Evolutionary conservation across 352 stramenopile genomes (phyloP).

Genomic region (Phytophthora nicotianae): DNA sequence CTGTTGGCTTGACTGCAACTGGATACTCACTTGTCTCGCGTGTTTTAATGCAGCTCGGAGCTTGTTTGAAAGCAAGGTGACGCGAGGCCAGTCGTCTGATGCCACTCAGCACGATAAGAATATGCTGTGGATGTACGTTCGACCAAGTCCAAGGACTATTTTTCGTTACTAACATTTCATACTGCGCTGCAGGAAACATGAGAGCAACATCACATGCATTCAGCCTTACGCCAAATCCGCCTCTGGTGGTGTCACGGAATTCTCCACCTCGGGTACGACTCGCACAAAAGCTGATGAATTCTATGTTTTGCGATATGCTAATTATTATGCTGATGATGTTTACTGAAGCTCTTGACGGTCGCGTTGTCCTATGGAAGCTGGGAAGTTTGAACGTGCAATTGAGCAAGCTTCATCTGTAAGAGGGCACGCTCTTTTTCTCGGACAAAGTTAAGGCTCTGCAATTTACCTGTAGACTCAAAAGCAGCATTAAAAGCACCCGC

Average conservation of each 20-base stretch:
- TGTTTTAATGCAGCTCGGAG: constrained; percentile 52
- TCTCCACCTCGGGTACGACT: constrained; percentile 80
- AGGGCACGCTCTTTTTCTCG: neutral
- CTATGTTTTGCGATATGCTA: neutral
- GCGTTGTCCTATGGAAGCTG: constrained; percentile 84
- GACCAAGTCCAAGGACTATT: neutral
- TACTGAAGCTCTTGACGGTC: constrained; percentile 74
- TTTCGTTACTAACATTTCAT: neutral
- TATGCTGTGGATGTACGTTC: constrained; percentile 79
- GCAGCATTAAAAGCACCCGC: constrained; percentile 7
- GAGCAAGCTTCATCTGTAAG: constrained; percentile 82
- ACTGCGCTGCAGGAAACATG: constrained; percentile 66
- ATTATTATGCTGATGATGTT: constrained; percentile 5
- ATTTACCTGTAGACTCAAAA: constrained; percentile 12
- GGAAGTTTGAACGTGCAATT: constrained; percentile 76
- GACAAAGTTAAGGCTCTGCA: constrained; percentile 4
- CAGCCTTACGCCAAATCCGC: constrained; percentile 61
- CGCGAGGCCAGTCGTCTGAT: constrained; percentile 80
- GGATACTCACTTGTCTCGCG: constrained; percentile 1
- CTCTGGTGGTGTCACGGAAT: constrained; percentile 69
- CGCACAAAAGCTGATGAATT: neutral
- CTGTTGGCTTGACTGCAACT: neutral
- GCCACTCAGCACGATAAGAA: constrained; percentile 84
- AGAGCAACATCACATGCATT: constrained; percentile 87
- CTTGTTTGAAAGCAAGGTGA: constrained; percentile 89